Evolutionary conservation across 2,329 filamentous ascomycete genomes (phyloP), one percentile per base, ranked within the genome.

Genomic region (Fusarium nurragi): DNA sequence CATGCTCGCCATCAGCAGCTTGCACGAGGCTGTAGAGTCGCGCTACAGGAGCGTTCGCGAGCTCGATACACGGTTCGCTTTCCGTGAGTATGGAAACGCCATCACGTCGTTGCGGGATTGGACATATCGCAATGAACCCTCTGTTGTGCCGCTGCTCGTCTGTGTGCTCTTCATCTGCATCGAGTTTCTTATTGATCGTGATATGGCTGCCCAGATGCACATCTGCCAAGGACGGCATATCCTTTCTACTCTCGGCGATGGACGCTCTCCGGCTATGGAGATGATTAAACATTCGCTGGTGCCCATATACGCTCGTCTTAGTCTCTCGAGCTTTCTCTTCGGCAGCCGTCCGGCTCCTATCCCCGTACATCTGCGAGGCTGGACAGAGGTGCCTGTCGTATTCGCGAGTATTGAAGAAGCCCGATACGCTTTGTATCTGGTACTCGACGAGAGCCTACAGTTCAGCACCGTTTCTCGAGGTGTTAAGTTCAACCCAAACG

Each of bases 131-230:
- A 64, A 75, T 70, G 68, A 76, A 60, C 16, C 67, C 2, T 68
- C 72, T 8, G 68, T 71, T 1, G 66, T 78, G 1, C 76, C 76
- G 1, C 66, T 85, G 16, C 73, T 84, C 4, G 80, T 80, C 7
- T 84, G 82, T 60, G 70, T 84, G 1, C 72, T 86, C 21, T 84
- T 86, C 60, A 81, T 83, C 22, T 84, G 83, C 64, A 80, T 86
- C 45, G 84, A 86, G 70, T 83, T 84, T 65, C 75, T 86, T 57
- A 81, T 82, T 30, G 80, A 82, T 34, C 80, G 85, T 55, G 79
- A 81, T 39, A 70, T 72, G 6, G 78, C 79, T 11, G 81, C 83
- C 0, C 76, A 81, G 43, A 73, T 81, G 54, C 80, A 82, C 45
- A 79, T 82, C 16, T 73, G 75, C 16, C 79, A 82, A 58, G 80